Base-by-base conservation (phyloP, 345 rosid species). In the Arabidopsis suecica region DNA sequence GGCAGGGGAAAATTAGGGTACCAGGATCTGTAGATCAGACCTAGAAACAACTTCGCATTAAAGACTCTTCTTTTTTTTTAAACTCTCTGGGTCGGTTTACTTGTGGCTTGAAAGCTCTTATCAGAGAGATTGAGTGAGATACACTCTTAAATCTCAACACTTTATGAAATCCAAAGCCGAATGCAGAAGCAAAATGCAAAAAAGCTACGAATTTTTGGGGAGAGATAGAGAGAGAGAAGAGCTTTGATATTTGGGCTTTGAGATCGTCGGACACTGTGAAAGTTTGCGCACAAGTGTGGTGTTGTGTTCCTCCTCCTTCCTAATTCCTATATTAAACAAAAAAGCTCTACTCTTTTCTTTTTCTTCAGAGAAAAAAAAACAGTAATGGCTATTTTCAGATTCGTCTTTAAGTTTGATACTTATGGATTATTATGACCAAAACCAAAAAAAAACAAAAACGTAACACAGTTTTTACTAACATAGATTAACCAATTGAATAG, bases 1-100 rank as follows among this genome's bases (percentile, higher is more conserved):
- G 36, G 57, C 68, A 63, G 78, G 34, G 83, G 61, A 12, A 42
- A 71, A 60, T 74, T 69, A 77, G 76, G 71, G 69, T 68, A 65
- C 72, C 76, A 78, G 82, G 60, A 80, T 79, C 68, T 75, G 75
- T 62, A 69, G 79, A 82, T 62, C 72, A 68, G 51, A 44, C 65
- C n/a, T 50, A 38, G 51, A 23, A 63, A 56, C 44, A 38, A 36
- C 18, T 14, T 59, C 25, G 67, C 68, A 71, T 65, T 65, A 11
- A 22, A 47, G 47, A 40, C 30, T 23, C 47, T 56, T 22, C 18
- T 16, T 16, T 65, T 12, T 23, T 53, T 50, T 38, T 18, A 0
- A 9, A 18, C 38, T 54, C 32, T 42, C 25, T 6, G 36, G 62
- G 34, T 71, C 72, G 49, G 53, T 56, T 45, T 45, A 4, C 42